Percentiles rank a stretch among this genome's conserved stretches.
Evolutionary conservation across 2,329 filamentous ascomycete genomes (phyloP).

Genomic region (Penicillium sp.): DNA sequence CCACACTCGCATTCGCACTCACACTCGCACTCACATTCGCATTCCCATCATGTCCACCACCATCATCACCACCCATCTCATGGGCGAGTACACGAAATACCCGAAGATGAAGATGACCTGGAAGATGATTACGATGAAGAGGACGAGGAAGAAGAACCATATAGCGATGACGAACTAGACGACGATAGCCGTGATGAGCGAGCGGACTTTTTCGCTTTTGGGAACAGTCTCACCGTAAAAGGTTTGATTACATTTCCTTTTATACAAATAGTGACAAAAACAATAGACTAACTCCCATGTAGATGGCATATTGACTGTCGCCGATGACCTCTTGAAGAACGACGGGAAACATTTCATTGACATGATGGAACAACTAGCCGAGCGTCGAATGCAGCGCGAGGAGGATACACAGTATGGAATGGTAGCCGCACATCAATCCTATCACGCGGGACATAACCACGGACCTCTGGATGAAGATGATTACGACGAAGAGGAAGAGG

Average conservation of each 20-base stretch:
- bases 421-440: slow-evolving; percentile 53
- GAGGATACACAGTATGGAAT: slow-evolving; percentile 75
- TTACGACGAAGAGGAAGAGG: slow-evolving; percentile 74
- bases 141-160: slow-evolving; percentile 65
- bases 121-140: slow-evolving; percentile 53
- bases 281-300: slow-evolving; percentile 17
- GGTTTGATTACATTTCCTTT: slow-evolving; percentile 54
- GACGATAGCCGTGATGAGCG: slow-evolving; percentile 60
- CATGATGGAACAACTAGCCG: slow-evolving; percentile 99
- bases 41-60: slow-evolving; percentile 50
- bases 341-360: slow-evolving; percentile 99
- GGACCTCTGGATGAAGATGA: slow-evolving; percentile 72
- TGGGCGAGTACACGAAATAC: slow-evolving; percentile 63
- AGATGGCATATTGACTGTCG: slow-evolving; percentile 96
- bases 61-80: slow-evolving; percentile 52
- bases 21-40: background rate
- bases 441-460: slow-evolving; percentile 71
- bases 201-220: slow-evolving; percentile 94
- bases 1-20: slow-evolving; percentile 3
- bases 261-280: too few relatives aligned
- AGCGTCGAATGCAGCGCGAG: slow-evolving; percentile 94
- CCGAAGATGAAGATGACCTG: slow-evolving; percentile 47
- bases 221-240: slow-evolving; percentile 95
- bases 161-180: slow-evolving; percentile 62
- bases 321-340: slow-evolving; percentile 96